These are phyloP conservation scores for Trichoderma sp. DNA, from an alignment of 2,329 filamentous ascomycete genomes.

Conservation along the genomic window DNA sequence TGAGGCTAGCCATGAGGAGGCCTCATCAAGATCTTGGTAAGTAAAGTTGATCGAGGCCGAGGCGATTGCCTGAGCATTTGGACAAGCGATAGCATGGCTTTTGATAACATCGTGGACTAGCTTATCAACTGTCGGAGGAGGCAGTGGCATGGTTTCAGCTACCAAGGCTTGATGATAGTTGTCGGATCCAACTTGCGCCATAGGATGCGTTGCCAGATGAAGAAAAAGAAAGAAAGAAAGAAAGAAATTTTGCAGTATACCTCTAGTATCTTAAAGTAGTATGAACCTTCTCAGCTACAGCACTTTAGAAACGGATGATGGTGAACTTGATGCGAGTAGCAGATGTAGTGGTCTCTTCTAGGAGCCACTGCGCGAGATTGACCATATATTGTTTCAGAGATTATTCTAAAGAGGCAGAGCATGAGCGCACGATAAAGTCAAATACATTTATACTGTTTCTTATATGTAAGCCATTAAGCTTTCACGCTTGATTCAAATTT, in stretches of 20 bases:
- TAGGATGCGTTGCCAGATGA: not conserved
- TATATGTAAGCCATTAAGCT: not conserved
- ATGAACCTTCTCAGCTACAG: not conserved
- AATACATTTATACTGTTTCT: not conserved
- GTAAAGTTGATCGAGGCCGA: not conserved
- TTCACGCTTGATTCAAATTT: too few relatives aligned
- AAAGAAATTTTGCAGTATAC: too few relatives aligned
- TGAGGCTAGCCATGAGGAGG: not conserved
- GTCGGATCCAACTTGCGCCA: not conserved
- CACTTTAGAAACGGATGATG: not conserved
- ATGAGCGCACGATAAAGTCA: not conserved
- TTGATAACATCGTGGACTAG: not conserved
- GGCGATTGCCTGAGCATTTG: not conserved
- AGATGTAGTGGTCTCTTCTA: not conserved
- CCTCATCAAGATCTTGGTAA: constrained; percentile 4
- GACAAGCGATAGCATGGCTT: not conserved
- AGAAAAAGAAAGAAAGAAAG: too few relatives aligned
- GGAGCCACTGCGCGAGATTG: not conserved
- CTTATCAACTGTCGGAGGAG: not conserved
- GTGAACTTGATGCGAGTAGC: not conserved
- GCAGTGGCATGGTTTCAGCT: not conserved
- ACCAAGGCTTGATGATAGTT: too few relatives aligned
- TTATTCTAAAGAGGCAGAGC: not conserved
- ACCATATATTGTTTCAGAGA: not conserved
- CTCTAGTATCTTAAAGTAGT: too few relatives aligned